These are phyloP conservation scores for Typha latifolia DNA, from an alignment of 176 grass and related monocot genomes.

Conservation along the genomic window DNA sequence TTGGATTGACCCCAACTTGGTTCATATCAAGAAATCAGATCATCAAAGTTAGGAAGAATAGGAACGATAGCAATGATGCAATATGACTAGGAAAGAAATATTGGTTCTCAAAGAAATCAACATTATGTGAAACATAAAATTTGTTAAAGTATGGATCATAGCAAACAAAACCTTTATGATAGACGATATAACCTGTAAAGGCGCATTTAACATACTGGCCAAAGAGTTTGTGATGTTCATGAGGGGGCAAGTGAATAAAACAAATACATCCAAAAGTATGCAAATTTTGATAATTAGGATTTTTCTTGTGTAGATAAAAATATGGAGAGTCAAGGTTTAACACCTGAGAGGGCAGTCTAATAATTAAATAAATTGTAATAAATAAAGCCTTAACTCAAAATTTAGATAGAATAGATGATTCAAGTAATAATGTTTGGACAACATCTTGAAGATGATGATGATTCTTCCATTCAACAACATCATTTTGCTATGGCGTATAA, in stretches of 20 bases:
- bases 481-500: too few species aligned
- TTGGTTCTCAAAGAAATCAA: neutral
- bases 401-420: too few species aligned
- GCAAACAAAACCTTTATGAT: neutral
- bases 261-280: neutral
- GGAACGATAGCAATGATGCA: neutral
- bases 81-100: neutral
- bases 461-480: too few species aligned
- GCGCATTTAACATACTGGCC: too few species aligned
- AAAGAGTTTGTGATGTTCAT: neutral
- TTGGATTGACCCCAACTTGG: too few species aligned
- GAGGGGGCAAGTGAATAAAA: neutral
- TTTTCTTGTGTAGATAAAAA: neutral
- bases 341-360: too few species aligned
- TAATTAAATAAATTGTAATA: too few species aligned
- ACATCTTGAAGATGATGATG: too few species aligned
- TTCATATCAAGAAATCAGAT: too few species aligned
- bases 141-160: neutral
- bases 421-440: too few species aligned
- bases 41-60: neutral
- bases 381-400: too few species aligned
- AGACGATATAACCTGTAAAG: neutral
- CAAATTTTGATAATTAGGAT: neutral
- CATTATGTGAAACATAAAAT: neutral
- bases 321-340: neutral